phyloP scores from a whole-genome alignment of 169 alveolate genomes.

The Toxoplasma gondii region DNA sequence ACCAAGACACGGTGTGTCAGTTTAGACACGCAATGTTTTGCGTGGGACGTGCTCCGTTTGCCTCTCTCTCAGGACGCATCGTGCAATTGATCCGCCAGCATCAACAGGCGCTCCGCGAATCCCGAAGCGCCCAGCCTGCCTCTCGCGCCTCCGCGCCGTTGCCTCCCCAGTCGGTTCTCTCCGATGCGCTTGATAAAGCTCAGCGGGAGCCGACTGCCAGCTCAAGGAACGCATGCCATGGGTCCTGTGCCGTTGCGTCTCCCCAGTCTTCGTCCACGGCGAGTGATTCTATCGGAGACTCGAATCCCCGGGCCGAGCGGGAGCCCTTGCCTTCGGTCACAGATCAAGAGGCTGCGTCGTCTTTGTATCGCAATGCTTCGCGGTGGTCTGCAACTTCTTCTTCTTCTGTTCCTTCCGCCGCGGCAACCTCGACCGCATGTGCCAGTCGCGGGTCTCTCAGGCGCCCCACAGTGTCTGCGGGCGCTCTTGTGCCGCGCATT shows the following conservation, averaged over 20 bases:
- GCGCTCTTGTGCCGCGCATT: neutral
- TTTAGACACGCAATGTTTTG: no score
- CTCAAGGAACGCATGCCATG: neutral
- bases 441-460: neutral
- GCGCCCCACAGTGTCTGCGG: neutral
- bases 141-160: neutral
- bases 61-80: neutral
- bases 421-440: neutral
- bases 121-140: neutral
- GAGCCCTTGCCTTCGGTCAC: neutral
- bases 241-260: neutral
- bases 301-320: neutral
- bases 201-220: neutral
- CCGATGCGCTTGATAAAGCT: neutral
- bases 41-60: neutral
- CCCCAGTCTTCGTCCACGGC: neutral
- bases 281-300: neutral
- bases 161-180: neutral
- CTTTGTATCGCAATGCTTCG: neutral
- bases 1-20: no score
- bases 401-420: neutral
- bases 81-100: constrained; percentile 16
- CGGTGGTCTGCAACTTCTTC: no score
- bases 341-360: neutral
- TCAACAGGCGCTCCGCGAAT: neutral